Evolutionary conservation across 768 basidiomycete species (phyloP).

Genomic region (Gloeostereum incarnatum): DNA sequence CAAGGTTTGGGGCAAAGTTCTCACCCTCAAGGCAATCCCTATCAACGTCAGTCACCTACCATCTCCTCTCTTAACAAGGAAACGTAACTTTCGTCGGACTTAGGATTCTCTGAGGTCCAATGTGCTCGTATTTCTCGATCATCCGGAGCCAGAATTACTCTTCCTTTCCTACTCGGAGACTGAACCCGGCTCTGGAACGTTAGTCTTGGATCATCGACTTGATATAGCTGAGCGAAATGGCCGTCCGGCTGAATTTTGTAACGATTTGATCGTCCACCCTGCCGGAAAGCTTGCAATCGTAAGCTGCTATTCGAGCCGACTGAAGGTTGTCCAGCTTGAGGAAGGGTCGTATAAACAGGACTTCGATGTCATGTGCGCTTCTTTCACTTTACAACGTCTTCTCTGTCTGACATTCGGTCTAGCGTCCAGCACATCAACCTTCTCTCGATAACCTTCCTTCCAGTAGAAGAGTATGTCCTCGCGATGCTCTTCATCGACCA

Average conservation of each 20-base stretch:
- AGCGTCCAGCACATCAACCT: slow-evolving; percentile 65
- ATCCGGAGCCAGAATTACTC: slow-evolving; percentile 67
- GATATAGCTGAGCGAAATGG: slow-evolving; percentile 46
- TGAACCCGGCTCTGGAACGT: slow-evolving; percentile 19
- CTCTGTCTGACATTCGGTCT: slow-evolving; percentile 6
- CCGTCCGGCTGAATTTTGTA: slow-evolving; percentile 65
- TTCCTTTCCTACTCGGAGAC: slow-evolving; percentile 44
- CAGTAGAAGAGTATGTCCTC: slow-evolving; percentile 39
- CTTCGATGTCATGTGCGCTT: slow-evolving; percentile 49
- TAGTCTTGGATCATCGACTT: slow-evolving; percentile 34
- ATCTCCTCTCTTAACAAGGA: slow-evolving; percentile 2
- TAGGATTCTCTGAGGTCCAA: slow-evolving; percentile 33
- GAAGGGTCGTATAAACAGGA: slow-evolving; percentile 45
- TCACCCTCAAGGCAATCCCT: slow-evolving; percentile 45
- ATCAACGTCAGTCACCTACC: slow-evolving; percentile 26
- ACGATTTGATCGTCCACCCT: slow-evolving; percentile 57
- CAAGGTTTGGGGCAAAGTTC: slow-evolving; percentile 64
- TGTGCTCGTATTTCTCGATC: slow-evolving; percentile 62
- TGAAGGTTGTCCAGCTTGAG: slow-evolving; percentile 53
- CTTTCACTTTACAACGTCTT: slow-evolving; percentile 1
- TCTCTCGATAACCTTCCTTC: slow-evolving; percentile 56
- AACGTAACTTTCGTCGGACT: slow-evolving; percentile 9
- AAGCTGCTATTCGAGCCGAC: slow-evolving; percentile 60
- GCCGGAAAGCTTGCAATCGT: slow-evolving; percentile 51
- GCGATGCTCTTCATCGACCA: slow-evolving; percentile 65